phyloP scores from a whole-genome alignment of 768 basidiomycete species.

The Boletus sp. region DNA sequence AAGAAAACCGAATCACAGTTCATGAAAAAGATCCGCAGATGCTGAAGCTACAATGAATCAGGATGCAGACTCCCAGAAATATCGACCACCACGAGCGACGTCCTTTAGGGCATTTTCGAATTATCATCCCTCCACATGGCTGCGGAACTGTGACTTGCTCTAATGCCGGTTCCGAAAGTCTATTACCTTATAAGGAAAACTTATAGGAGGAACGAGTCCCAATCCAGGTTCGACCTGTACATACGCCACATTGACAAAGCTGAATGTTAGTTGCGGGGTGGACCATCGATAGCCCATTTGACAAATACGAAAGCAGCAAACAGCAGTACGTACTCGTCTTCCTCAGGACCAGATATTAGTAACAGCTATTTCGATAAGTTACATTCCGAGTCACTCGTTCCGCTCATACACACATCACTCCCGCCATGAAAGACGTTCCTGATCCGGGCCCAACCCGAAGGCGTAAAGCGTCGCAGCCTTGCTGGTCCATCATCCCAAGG shows the following conservation, averaged over 20 bases:
- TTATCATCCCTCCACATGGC: too few relatives aligned
- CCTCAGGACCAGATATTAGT: not conserved
- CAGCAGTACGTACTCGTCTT: not conserved
- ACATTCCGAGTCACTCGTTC: not conserved
- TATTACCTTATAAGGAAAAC: too few relatives aligned
- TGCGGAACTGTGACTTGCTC: too few relatives aligned
- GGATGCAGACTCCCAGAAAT: too few relatives aligned
- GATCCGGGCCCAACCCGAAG: slow-evolving; percentile 15
- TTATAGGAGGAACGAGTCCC: too few relatives aligned
- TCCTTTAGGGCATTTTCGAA: too few relatives aligned
- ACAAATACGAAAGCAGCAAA: not conserved
- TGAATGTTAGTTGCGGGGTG: not conserved
- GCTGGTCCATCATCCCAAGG: slow-evolving; percentile 29
- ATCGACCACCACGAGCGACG: too few relatives aligned
- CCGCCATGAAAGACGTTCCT: slow-evolving; percentile 24
- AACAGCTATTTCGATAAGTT: not conserved
- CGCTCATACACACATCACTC: slow-evolving; percentile 22
- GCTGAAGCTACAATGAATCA: too few relatives aligned
- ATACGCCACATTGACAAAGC: not conserved
- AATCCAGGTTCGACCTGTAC: not conserved
- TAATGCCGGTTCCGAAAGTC: too few relatives aligned
- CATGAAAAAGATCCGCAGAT: too few relatives aligned
- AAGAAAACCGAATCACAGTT: too few relatives aligned
- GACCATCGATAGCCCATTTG: not conserved
- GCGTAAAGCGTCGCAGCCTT: slow-evolving; percentile 4